Conservation (phyloP, 2,329 filamentous ascomycete genomes). For the Fusarium secorum region DNA sequence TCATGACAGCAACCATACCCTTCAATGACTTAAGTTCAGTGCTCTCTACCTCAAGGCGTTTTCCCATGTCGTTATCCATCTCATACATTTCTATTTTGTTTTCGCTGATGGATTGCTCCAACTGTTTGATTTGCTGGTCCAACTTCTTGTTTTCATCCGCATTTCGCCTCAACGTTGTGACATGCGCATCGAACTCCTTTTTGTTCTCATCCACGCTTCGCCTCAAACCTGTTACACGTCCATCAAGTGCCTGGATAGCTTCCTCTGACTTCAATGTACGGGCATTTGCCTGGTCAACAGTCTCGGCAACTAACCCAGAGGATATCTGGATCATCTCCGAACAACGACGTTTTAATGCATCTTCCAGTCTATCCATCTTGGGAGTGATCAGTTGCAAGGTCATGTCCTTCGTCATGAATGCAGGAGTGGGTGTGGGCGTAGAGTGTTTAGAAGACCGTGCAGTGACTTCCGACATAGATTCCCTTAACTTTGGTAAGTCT, state of each 20-base stretch:
- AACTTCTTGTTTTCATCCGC: neutral
- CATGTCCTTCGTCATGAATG: slow-evolving; percentile 10
- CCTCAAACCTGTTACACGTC: neutral
- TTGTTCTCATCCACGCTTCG: neutral
- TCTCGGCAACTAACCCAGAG: slow-evolving; percentile 24
- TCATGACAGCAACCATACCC: neutral
- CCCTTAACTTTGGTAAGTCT: slow-evolving; percentile 4
- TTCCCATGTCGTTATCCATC: neutral
- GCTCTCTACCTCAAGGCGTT: slow-evolving; percentile 4
- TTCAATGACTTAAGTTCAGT: slow-evolving; percentile 1
- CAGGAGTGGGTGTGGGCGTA: neutral
- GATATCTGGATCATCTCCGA: neutral
- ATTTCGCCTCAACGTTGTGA: neutral
- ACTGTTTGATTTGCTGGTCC: neutral
- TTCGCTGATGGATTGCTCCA: neutral
- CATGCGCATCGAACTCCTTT: neutral
- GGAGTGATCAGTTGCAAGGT: slow-evolving; percentile 10
- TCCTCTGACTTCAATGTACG: slow-evolving; percentile 13
- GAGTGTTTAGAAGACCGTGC: neutral
- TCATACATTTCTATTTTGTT: neutral
- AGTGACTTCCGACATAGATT: neutral
- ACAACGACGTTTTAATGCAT: slow-evolving; percentile 3
- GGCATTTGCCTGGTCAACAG: slow-evolving; percentile 34
- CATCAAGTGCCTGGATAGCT: slow-evolving; percentile 6
- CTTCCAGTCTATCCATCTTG: slow-evolving; percentile 12